Percentiles rank a stretch among this genome's conserved stretches.
Conservation (phyloP, 805 yeast genomes). For the Yarrowia yakushimensis region DNA sequence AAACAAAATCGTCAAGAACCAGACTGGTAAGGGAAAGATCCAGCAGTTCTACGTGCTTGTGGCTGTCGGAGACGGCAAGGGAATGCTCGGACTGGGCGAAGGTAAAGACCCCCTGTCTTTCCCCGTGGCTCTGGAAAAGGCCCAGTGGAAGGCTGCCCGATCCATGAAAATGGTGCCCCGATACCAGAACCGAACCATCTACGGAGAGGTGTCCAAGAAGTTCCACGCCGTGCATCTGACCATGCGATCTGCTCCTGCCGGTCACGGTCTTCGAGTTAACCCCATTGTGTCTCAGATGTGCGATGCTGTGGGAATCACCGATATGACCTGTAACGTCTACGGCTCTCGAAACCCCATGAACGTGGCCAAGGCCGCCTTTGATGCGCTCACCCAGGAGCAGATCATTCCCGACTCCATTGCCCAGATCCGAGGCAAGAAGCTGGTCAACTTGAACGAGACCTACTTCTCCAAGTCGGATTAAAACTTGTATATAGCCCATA, state of each 20-base stretch:
- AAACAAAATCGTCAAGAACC: slow-evolving; percentile 74
- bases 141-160: slow-evolving; percentile 91
- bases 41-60: slow-evolving; percentile 77
- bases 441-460: slow-evolving; percentile 86
- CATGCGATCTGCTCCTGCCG: slow-evolving; percentile 84
- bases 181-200: slow-evolving; percentile 85
- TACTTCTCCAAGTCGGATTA: slow-evolving; percentile 47
- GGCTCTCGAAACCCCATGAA: slow-evolving; percentile 93
- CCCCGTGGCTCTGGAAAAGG: slow-evolving; percentile 72
- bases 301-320: slow-evolving; percentile 90
- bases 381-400: slow-evolving; percentile 73
- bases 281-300: slow-evolving; percentile 87
- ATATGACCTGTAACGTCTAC: slow-evolving; percentile 85
- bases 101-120: slow-evolving; percentile 77
- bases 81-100: slow-evolving; percentile 92
- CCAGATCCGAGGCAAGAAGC: slow-evolving; percentile 86
- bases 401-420: slow-evolving; percentile 84
- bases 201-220: slow-evolving; percentile 76
- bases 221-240: slow-evolving; percentile 82
- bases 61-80: slow-evolving; percentile 88
- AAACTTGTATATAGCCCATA: slow-evolving; percentile 13
- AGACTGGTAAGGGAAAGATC: slow-evolving; percentile 89
- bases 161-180: slow-evolving; percentile 78
- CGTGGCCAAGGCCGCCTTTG: slow-evolving; percentile 83
- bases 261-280: slow-evolving; percentile 89